Evolutionary conservation across 1,139 yeast species (phyloP), one percentile per base, ranked within the genome.

Genomic region (Scheffersomyces illinoinensis): DNA sequence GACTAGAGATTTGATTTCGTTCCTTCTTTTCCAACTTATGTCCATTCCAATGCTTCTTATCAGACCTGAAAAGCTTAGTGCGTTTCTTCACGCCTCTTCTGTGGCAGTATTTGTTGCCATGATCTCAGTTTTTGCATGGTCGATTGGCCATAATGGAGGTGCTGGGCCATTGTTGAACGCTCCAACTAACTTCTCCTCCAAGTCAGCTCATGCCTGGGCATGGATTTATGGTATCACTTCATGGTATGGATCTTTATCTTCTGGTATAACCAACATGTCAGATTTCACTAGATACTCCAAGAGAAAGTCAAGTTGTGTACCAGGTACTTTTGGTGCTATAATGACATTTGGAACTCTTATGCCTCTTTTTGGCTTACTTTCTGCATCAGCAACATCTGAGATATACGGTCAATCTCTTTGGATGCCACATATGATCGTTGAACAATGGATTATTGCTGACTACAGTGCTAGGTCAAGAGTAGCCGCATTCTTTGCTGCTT

Each of bases 281-380:
- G 84, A 80, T 26, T 80, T 78, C 50, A 73, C 84, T 48, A 70
- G 84, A 64, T 80, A 78, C 65, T 76, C 82, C 26, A 59, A 64
- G 4, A 58, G 61, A 2, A 49, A 53, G 19, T 58, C 51, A 50
- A 61, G 62, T 18, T 64, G 66, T 53, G 57, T 64, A 47, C 50
- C 49, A 26, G 71, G 71, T 2, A 66, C 64, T 5, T 61, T 67
- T 19, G 47, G 54, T 17, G 57, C 71, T 2, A 56, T 68, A 5
- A 58, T 68, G 61, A 56, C 62, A 5, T 62, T 68, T 0, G 72
- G 72, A 1, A 68, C 72, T 5, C 61, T 69, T 52, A 68, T 69
- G 1, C 73, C 73, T 1, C 57, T 69, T 23, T 66, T 66, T 26
- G 68, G 71, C 12, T 58, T 69, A 33, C 17, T 69, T 10, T 64